Evolutionary conservation across 345 rosid species (phyloP), one percentile per base, ranked within the genome.

Genomic region (Isatis tinctoria): DNA sequence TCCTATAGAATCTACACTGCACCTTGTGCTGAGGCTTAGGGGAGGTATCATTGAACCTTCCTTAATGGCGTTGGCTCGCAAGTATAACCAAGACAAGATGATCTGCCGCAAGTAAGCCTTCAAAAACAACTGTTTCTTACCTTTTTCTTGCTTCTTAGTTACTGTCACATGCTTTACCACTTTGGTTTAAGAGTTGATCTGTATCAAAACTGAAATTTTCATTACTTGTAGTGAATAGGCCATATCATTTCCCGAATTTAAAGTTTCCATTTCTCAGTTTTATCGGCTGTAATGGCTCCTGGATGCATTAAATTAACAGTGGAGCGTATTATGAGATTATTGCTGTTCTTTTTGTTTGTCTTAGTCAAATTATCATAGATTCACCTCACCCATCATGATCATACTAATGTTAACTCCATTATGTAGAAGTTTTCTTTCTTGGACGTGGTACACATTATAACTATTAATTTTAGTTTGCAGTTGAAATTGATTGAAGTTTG

Each of bases 31-130:
- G 67, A 87, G 91, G 87, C 89, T 88, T 73, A 86, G 94, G 48
- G 91, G 94, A 61, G 91, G 94, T 22, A 87, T 87, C 57, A 88
- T 88, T 37, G 91, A 88, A 82, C 88, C 89, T 8, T 86, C 94
- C 12, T 64, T 87, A 82, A 84, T 88, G 89, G 91, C 89, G 12
- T 58, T 85, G 84, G 95, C 91, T 74, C 81, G 86, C 75, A 89
- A 87, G 57, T 87, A 85, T 65, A 87, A 87, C 69, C 90, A 87
- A 82, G 88, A 89, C 67, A 89, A 89, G 81, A 87, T 82, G 84
- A 87, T 89, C 44, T 89, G 90, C 81, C 91, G 90, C 86, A 89
- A 89, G 94, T 88, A 72, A 82, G 89, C 18, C 7, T 12, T 44
- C 56, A 49, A 4, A 49, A 4, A 11, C 56, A 1, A 10, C 4